Percentiles rank a stretch among this genome's conserved stretches.
Evolutionary conservation across 805 yeast genomes (phyloP).

Genomic region (Kodamaea sagamina): DNA sequence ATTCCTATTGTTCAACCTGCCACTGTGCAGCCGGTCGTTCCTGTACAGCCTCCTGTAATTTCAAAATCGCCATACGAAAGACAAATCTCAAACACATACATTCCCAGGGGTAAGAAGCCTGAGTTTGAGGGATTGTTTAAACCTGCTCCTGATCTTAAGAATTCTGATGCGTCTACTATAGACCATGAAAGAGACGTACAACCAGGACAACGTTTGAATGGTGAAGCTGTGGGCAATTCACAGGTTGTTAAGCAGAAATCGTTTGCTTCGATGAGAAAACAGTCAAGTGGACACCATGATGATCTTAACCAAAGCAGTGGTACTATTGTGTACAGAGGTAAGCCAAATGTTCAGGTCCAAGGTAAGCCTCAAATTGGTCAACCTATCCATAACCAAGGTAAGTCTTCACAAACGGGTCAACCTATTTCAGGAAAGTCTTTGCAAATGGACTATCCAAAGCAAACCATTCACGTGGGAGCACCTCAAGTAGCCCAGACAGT

Average conservation of each 20-base stretch:
- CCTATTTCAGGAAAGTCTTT: no score
- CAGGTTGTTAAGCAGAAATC: neutral
- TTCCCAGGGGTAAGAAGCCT: conserved; percentile 28
- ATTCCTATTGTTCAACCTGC: no score
- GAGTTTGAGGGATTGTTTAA: conserved; percentile 23
- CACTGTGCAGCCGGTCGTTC: neutral
- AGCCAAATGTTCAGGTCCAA: neutral
- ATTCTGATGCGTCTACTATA: neutral
- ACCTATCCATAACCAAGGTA: no score
- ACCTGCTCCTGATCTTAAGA: conserved; percentile 27
- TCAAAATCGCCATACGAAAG: conserved; percentile 7
- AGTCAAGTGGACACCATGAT: neutral
- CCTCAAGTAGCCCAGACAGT: no score
- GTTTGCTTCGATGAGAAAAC: neutral
- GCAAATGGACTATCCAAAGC: no score
- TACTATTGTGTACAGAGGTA: conserved; percentile 1
- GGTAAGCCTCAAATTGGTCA: neutral
- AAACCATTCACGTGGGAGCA: no score
- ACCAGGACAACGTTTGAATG: no score
- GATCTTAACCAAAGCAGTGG: conserved; percentile 1
- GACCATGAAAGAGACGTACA: conserved; percentile 4
- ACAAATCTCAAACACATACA: conserved; percentile 20
- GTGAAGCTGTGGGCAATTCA: neutral
- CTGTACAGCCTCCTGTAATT: neutral
- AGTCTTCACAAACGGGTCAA: no score